phyloP scores from a whole-genome alignment of 1,284 basidiomycete species.

The Takashimella tepidaria region DNA sequence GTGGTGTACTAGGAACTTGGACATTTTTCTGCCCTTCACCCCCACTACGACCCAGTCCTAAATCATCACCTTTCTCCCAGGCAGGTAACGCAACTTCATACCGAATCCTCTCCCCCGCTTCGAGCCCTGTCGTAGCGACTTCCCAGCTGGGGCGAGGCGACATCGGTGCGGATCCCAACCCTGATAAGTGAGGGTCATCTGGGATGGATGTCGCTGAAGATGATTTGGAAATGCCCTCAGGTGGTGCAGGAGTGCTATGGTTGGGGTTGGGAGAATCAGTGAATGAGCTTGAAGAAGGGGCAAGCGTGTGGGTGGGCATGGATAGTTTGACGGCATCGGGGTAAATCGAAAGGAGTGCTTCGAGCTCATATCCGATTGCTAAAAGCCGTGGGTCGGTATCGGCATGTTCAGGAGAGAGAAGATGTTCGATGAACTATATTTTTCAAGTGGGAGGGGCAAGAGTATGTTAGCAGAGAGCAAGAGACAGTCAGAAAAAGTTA shows the following conservation, averaged over 20 bases:
- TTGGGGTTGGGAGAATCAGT: neutral
- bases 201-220: neutral
- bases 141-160: constrained; percentile 35
- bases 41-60: constrained; percentile 7
- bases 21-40: constrained; percentile 3
- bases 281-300: constrained; percentile 3
- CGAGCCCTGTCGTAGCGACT: constrained; percentile 20
- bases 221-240: constrained; percentile 2
- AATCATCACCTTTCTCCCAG: constrained; percentile 49
- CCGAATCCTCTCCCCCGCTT: constrained; percentile 53
- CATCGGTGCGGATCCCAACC: constrained; percentile 46
- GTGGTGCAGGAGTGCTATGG: neutral
- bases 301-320: constrained; percentile 32
- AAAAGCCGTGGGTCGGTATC: constrained; percentile 28
- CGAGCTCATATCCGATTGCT: constrained; percentile 43
- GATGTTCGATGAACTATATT: constrained; percentile 37
- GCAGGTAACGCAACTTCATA: constrained; percentile 58
- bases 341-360: constrained; percentile 79
- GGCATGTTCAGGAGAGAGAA: constrained; percentile 25
- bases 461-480: neutral
- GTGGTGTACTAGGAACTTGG: constrained; percentile 28
- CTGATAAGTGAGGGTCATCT: neutral
- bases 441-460: neutral
- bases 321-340: constrained; percentile 54
- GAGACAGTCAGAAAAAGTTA: no score